Evolutionary conservation across 2,329 filamentous ascomycete genomes (phyloP).

Genomic region (Trichophaea hybrida): DNA sequence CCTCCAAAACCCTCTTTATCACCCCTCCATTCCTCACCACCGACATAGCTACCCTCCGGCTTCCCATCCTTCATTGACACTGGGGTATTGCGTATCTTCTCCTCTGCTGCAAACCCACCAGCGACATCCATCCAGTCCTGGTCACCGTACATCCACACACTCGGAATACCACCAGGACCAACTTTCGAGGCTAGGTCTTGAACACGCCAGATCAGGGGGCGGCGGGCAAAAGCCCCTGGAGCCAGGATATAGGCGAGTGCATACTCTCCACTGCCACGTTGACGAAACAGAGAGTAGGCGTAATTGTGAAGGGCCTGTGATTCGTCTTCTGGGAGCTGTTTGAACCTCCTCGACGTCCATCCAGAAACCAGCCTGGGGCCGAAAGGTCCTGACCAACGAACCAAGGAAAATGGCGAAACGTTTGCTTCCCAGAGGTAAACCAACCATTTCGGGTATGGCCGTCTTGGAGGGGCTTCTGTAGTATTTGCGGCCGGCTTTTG

Average conservation of each 20-base stretch:
- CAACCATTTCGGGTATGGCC: conserved; percentile 68
- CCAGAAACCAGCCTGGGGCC: conserved; percentile 85
- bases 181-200: conserved; percentile 48
- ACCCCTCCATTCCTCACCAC: conserved; percentile 28
- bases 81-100: conserved; percentile 51
- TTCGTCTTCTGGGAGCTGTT: conserved; percentile 67
- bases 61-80: background rate
- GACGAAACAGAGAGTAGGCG: conserved; percentile 83
- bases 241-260: conserved; percentile 84
- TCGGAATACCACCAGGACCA: conserved; percentile 50
- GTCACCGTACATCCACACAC: conserved; percentile 93
- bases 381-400: conserved; percentile 75
- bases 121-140: conserved; percentile 97
- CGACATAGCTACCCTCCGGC: conserved; percentile 1
- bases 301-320: conserved; percentile 80
- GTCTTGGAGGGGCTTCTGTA: conserved; percentile 34
- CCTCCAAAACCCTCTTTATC: conserved; percentile 58
- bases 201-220: conserved; percentile 74
- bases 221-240: conserved; percentile 80
- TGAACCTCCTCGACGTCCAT: conserved; percentile 88
- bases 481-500: conserved; percentile 22
- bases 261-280: conserved; percentile 86
- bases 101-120: conserved; percentile 64
- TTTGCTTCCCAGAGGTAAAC: conserved; percentile 95
- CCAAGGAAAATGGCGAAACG: conserved; percentile 81